Evolutionary conservation across 1,284 basidiomycete genomes (phyloP).

Genomic region (Trametes hirsuta): DNA sequence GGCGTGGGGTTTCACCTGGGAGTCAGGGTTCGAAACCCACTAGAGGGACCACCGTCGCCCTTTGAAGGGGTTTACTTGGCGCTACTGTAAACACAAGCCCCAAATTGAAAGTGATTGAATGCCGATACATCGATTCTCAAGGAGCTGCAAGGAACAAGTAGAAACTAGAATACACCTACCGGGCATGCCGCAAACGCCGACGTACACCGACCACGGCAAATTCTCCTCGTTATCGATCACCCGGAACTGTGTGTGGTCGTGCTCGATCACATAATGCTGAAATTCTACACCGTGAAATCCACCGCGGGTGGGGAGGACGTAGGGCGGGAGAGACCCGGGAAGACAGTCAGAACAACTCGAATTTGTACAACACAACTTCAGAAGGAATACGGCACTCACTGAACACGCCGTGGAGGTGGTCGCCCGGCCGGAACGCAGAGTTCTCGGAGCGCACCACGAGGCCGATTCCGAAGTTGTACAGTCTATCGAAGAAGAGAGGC

Average conservation of each 20-base stretch:
- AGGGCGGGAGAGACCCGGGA: too few species aligned
- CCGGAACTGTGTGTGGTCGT: slow-evolving; percentile 9
- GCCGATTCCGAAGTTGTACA: slow-evolving; percentile 39
- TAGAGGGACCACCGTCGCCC: too few species aligned
- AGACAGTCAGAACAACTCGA: too few species aligned
- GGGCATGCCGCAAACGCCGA: slow-evolving; percentile 38
- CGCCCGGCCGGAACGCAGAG: slow-evolving; percentile 41
- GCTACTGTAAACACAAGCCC: too few species aligned
- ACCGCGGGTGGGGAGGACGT: too few species aligned
- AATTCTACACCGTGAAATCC: slow-evolving; percentile 17
- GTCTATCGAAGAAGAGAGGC: too few species aligned
- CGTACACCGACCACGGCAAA: slow-evolving; percentile 36
- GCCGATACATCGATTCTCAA: background rate
- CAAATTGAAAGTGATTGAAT: too few species aligned
- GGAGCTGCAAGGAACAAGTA: too few species aligned
- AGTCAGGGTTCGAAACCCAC: too few species aligned
- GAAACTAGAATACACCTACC: slow-evolving; percentile 18
- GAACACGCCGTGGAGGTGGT: slow-evolving; percentile 45
- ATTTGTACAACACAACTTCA: too few species aligned
- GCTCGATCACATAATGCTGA: slow-evolving; percentile 26
- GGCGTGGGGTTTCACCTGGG: too few species aligned
- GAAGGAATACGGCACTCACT: slow-evolving; percentile 20
- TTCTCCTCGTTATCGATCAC: slow-evolving; percentile 31
- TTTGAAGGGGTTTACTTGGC: too few species aligned
- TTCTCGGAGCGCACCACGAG: slow-evolving; percentile 50